A percentile compares a stretch with the other conserved stretches of the same genome.
phyloP scores from a whole-genome alignment of 2,329 filamentous ascomycete species.

The Monascus ruber region DNA sequence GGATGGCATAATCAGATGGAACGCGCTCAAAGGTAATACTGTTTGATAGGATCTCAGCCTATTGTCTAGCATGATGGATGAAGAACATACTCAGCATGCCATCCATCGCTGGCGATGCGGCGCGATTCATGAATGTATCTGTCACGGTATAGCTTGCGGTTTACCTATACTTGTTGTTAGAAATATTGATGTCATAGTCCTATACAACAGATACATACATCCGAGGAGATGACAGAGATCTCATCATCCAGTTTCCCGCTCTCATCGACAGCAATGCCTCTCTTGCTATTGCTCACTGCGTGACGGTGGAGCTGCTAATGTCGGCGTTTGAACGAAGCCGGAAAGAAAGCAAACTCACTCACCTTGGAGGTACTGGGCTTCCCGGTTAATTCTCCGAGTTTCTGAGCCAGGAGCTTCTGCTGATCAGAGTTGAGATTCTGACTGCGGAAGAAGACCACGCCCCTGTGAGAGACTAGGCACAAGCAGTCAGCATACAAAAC shows the following conservation, averaged over 20 bases:
- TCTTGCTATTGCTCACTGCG: conserved; percentile 29
- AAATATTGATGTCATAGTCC: too few species aligned
- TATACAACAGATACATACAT: too few species aligned
- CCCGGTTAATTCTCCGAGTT: conserved; percentile 49
- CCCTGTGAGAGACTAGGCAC: conserved; percentile 50
- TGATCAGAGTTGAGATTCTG: conserved; percentile 52
- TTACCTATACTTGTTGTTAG: too few species aligned
- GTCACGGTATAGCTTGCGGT: too few species aligned
- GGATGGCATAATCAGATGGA: conserved; percentile 51
- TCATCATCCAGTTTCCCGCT: too few species aligned
- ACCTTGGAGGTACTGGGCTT: conserved; percentile 21
- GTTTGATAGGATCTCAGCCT: conserved; percentile 34
- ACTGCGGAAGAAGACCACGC: conserved; percentile 59
- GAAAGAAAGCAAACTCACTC: neutral
- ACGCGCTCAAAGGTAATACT: conserved; percentile 53
- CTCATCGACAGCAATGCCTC: too few species aligned
- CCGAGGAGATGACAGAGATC: too few species aligned
- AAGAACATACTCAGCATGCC: conserved; percentile 26
- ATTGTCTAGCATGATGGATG: conserved; percentile 14
- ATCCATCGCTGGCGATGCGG: too few species aligned
- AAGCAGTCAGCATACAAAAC: conserved; percentile 4
- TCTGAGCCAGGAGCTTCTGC: conserved; percentile 53
- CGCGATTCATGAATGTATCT: too few species aligned
- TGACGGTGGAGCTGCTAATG: neutral
- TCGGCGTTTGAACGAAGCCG: neutral